A percentile compares a stretch with the other conserved stretches of the same genome.
Evolutionary conservation across 202 grass and related monocot genomes (phyloP).

Genomic region (Panicum hallii): DNA sequence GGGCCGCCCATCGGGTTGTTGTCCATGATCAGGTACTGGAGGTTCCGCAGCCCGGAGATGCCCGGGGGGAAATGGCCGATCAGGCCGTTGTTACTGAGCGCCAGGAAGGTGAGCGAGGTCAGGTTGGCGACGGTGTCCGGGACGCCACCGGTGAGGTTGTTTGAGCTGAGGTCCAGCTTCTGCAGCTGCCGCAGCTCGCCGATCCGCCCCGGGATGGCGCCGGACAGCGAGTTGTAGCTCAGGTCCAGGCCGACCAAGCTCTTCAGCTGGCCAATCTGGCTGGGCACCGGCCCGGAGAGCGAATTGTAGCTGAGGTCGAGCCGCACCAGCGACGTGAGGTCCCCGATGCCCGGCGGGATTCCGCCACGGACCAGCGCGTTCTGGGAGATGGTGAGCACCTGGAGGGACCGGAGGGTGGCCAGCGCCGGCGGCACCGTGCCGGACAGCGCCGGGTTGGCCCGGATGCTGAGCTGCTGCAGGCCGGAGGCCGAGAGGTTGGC

Average conservation of each 20-base stretch:
- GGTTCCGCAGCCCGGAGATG: constrained; percentile 57
- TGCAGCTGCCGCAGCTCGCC: constrained; percentile 79
- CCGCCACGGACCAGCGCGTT: constrained; percentile 53
- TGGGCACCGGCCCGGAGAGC: constrained; percentile 1
- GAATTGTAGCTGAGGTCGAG: constrained; percentile 43
- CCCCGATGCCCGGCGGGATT: constrained; percentile 51
- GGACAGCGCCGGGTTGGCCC: constrained; percentile 68
- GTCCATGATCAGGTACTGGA: constrained; percentile 98
- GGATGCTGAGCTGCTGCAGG: constrained; percentile 84
- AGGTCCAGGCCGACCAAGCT: constrained; percentile 64
- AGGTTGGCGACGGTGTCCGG: constrained; percentile 63
- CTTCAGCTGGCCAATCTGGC: constrained; percentile 46
- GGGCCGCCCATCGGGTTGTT: constrained; percentile 71
- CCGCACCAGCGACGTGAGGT: constrained; percentile 35
- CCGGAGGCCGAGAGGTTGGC: constrained; percentile 55
- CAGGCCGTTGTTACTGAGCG: constrained; percentile 74
- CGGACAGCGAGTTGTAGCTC: constrained; percentile 84
- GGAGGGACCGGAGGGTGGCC: constrained; percentile 57
- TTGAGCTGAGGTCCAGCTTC: constrained; percentile 94
- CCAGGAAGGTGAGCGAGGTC: constrained; percentile 71
- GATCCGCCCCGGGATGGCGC: constrained; percentile 64
- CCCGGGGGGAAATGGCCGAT: constrained; percentile 59
- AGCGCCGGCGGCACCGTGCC: constrained; percentile 50
- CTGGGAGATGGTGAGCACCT: constrained; percentile 74
- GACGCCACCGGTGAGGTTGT: constrained; percentile 65